Evolutionary conservation across 371 early-diverging fungal species (phyloP).

Genomic region (Furculomyces boomerangus): DNA sequence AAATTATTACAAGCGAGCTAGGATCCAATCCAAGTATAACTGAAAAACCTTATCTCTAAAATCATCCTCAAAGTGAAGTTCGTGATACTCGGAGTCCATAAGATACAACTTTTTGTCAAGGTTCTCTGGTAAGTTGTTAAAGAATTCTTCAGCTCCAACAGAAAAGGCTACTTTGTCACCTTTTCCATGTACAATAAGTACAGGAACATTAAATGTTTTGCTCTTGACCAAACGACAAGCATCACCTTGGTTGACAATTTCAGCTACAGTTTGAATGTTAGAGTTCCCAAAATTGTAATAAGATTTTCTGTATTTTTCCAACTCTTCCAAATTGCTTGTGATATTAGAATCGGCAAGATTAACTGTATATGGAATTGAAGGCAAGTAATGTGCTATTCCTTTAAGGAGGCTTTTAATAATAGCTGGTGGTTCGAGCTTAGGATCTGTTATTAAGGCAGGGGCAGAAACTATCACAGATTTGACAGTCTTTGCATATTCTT

Average conservation of each 20-base stretch:
- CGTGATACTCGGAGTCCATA: conserved; percentile 12
- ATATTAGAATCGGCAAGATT: conserved; percentile 12
- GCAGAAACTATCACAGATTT: conserved; percentile 22
- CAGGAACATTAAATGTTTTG: conserved; percentile 8
- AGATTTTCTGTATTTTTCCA: conserved; percentile 10
- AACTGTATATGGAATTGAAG: conserved; percentile 14
- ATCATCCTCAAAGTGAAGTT: conserved; percentile 21
- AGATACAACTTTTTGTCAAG: conserved; percentile 22
- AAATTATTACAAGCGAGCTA: conserved; percentile 5
- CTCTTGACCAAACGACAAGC: not conserved
- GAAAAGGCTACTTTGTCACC: conserved; percentile 17
- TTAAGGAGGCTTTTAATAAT: conserved; percentile 8
- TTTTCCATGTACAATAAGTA: conserved; percentile 18
- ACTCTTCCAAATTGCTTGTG: conserved; percentile 16
- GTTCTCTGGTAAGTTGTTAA: conserved; percentile 4
- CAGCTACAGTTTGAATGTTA: conserved; percentile 12
- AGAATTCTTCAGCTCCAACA: conserved; percentile 13
- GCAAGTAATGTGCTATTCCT: conserved; percentile 7
- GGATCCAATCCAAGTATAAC: conserved; percentile 16
- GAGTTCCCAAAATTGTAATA: conserved; percentile 13
- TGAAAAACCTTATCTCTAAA: conserved; percentile 8
- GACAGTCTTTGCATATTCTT: conserved; percentile 4
- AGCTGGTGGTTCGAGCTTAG: conserved; percentile 11
- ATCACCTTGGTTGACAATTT: conserved; percentile 10
- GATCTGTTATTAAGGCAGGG: conserved; percentile 14